phyloP scores from a whole-genome alignment of 805 yeast genomes.

The Phaffomyces antillensis region DNA sequence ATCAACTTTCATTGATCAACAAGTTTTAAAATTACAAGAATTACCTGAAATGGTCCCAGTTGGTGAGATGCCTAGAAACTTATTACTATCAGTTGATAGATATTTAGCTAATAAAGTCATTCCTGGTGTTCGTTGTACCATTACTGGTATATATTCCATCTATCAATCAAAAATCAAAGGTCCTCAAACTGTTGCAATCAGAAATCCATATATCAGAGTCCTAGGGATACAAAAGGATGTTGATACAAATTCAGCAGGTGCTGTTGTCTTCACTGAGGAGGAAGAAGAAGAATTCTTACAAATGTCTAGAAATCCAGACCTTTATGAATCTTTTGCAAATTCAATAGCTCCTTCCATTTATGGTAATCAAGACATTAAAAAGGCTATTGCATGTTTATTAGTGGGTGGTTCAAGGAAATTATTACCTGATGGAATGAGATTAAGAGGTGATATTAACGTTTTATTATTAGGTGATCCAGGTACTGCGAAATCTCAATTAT shows the following conservation, averaged over 20 bases:
- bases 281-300: constrained; percentile 89
- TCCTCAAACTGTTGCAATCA: constrained; percentile 71
- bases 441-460: constrained; percentile 96
- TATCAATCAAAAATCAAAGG: constrained; percentile 64
- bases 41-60: constrained; percentile 98
- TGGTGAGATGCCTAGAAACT: constrained; percentile 97
- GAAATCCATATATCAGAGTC: constrained; percentile 85
- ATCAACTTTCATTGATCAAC: constrained; percentile 92
- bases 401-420: constrained; percentile 93
- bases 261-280: constrained; percentile 69
- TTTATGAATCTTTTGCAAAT: constrained; percentile 76
- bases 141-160: constrained; percentile 89
- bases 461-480: constrained; percentile 96
- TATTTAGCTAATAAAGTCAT: constrained; percentile 83
- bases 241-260: constrained; percentile 58
- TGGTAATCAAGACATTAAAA: constrained; percentile 89
- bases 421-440: constrained; percentile 91
- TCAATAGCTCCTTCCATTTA: constrained; percentile 96
- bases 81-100: constrained; percentile 80
- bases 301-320: constrained; percentile 73
- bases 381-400: constrained; percentile 83
- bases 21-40: constrained; percentile 87
- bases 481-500: constrained; percentile 94
- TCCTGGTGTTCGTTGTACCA: constrained; percentile 92
- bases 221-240: constrained; percentile 81